Conservation (phyloP, 495 filamentous ascomycete genomes). For the Zalerion maritima region DNA sequence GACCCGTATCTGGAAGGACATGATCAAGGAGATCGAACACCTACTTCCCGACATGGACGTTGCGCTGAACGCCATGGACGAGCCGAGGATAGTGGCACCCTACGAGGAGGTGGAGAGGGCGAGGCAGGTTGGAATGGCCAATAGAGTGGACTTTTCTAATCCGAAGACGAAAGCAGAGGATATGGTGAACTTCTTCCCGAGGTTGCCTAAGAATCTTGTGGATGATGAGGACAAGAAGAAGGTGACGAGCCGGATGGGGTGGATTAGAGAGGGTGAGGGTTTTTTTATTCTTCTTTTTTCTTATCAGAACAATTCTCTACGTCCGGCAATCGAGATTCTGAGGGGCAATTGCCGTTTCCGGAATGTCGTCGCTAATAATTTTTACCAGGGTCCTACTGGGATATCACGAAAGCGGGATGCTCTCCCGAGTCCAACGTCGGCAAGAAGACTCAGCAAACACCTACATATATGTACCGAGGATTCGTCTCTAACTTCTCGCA, state of each 20-base stretch:
- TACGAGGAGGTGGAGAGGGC: conserved; percentile 47
- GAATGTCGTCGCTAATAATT: conserved; percentile 9
- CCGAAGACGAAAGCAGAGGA: conserved; percentile 14
- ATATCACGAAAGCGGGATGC: conserved; percentile 44
- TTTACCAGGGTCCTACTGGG: conserved; percentile 41
- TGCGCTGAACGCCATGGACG: conserved; percentile 53
- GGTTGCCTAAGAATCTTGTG: conserved; percentile 15
- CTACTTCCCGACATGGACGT: conserved; percentile 59
- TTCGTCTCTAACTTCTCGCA: conserved; percentile 52
- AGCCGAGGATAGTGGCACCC: conserved; percentile 49
- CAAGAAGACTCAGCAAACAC: conserved; percentile 27
- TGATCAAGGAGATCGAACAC: conserved; percentile 42
- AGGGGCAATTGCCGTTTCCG: conserved; percentile 15
- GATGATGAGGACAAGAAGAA: not conserved
- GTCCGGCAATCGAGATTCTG: too few relatives aligned
- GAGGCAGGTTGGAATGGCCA: too few relatives aligned
- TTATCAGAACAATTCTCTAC: too few relatives aligned
- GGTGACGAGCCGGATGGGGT: conserved; percentile 12
- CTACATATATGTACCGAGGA: conserved; percentile 36
- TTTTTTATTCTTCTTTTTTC: too few relatives aligned
- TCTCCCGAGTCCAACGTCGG: conserved; percentile 44
- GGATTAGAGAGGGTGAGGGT: too few relatives aligned
- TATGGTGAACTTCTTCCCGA: conserved; percentile 19
- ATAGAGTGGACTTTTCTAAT: too few relatives aligned
- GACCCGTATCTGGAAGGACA: conserved; percentile 42